Base-by-base conservation (phyloP, 345 rosid species). In the Noccaea caerulescens region DNA sequence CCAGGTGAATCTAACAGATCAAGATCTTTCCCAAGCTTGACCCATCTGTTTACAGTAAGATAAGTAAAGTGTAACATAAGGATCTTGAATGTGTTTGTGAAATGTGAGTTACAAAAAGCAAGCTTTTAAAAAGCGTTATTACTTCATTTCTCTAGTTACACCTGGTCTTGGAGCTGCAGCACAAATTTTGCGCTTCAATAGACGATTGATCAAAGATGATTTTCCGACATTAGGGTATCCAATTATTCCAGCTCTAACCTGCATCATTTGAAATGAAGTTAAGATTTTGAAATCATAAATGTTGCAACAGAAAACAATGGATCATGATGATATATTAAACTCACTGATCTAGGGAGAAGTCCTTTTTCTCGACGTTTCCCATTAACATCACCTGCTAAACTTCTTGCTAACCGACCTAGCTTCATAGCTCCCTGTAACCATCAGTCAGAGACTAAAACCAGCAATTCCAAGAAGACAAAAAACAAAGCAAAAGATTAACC, bases 191-290 rank as follows among this genome's bases (percentile, higher is more conserved):
- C 96, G 86, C 79, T 93, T 93, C 44, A 93, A 83, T 69, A 93
- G 73, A 69, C 98, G 97, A 74, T 91, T 91, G 55, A 93, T 86
- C 81, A 93, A 74, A 77, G 98, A 93, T 58, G 97, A 93, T 76
- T 93, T 93, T 66, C 96, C 97, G 32, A 93, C 98, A 87, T 93
- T 93, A 53, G 98, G 98, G 58, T 88, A 91, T 72, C 98, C 98
- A 71, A 91, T 92, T 57, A 93, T 83, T 63, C 96, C 98, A 82
- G 98, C 98, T 60, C 97, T 87, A 72, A 91, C 96, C 97, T 91
- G 81, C 13, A 39, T n/a, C 34, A 38, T 10, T 30, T 46, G 8
- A 69, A 11, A 14, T 13, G 5, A 18, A 41, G 13, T 30, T 41
- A 25, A 10, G 12, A 27, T 27, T 27, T 3, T n/a, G 16, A 30